Base-by-base conservation (phyloP, 1,139 yeast species). In the Debaryomyces sp. region DNA sequence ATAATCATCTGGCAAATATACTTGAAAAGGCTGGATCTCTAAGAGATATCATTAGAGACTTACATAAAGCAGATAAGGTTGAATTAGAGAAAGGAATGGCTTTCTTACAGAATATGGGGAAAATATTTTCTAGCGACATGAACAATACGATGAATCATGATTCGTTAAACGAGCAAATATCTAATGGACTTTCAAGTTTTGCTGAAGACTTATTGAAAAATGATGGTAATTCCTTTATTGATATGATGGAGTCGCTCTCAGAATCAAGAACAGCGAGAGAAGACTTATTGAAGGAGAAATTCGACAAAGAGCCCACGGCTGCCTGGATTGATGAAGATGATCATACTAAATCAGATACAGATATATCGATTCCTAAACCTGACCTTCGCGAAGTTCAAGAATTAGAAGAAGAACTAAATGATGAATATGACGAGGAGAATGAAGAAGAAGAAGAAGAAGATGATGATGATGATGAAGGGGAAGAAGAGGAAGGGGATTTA, bases 181-280 rank as follows among this genome's bases (percentile, higher is more conserved):
- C 68, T 5, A 60, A 64, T 48, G 79, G 78, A 3, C 61, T 84
- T 22, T 73, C 84, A 45, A 78, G 81, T 12, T 87, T 89, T 45
- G 94, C 95, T 0, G 95, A 89, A 54, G 96, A 89, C 61, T 67
- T 89, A 29, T 71, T 88, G 49, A 82, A 81, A 53, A 86, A 87
- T 61, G 90, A 87, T 55, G 96, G 96, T 26, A 78, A 78, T 56
- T 78, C 83, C 47, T 88, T 89, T 58, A 79, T 89, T 38, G 86
- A 84, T 54, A 83, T 87, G 82, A 84, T 89, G 84, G 96, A 87
- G 61, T 77, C 82, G 47, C 71, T 87, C 34, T 87, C 88, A 6
- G 82, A 81, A 52, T 73, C 82, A n/a, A 70, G 85, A 37, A 71
- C 74, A 57, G 80, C 75, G 0, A 66, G 86, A 49, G 83, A 79